Conservation (phyloP, 2,329 filamentous ascomycete genomes). For the Arthrobotrys musiformis region DNA sequence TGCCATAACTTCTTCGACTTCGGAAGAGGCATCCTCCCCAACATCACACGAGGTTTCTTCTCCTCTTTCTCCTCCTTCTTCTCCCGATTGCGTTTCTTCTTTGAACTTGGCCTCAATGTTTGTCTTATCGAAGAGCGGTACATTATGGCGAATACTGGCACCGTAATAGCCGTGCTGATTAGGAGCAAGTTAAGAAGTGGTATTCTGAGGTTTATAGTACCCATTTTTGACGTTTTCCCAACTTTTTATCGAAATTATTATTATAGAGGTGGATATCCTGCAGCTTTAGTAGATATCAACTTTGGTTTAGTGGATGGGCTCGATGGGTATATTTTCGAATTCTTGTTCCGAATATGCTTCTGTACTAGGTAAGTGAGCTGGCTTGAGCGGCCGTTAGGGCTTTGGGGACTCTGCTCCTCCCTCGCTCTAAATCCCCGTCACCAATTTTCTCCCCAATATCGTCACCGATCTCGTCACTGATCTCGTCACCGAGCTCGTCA, state of each 20-base stretch:
- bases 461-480: too few relatives aligned
- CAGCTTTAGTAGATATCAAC: too few relatives aligned
- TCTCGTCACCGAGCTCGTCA: too few relatives aligned
- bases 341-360: neutral
- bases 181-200: conserved; percentile 2
- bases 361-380: too few relatives aligned
- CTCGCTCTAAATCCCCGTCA: neutral
- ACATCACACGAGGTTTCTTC: neutral
- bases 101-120: neutral
- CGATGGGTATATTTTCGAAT: neutral
- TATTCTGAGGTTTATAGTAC: neutral
- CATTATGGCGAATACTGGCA: neutral
- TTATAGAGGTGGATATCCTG: too few relatives aligned
- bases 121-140: neutral
- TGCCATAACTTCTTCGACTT: conserved; percentile 9
- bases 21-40: neutral
- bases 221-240: too few relatives aligned
- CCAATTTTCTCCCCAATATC: too few relatives aligned
- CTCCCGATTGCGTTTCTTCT: neutral
- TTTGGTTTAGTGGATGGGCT: neutral
- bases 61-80: neutral
- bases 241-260: too few relatives aligned
- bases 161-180: neutral
- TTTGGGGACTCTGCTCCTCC: conserved; percentile 8
- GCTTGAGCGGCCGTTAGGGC: neutral